A percentile compares a stretch with the other conserved stretches of the same genome.
Conservation (phyloP, 140 eudicot species). For the Senecio squalidus region DNA sequence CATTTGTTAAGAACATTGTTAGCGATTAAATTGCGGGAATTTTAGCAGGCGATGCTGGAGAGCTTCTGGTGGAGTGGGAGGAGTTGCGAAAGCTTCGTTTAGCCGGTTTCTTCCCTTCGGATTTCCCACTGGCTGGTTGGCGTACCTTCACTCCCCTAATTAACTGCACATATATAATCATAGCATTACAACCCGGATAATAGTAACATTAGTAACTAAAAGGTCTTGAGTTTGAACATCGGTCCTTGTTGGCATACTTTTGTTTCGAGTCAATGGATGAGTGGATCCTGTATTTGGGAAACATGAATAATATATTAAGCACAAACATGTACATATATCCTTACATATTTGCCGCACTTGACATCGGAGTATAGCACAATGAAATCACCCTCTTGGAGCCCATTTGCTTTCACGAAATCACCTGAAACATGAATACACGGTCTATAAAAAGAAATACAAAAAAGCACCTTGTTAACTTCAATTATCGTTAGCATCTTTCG, state of each 20-base stretch:
- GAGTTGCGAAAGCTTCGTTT: slow-evolving; percentile 47
- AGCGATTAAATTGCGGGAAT: slow-evolving; percentile 17
- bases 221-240: not conserved
- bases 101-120: slow-evolving; percentile 51
- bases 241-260: not conserved
- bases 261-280: not conserved
- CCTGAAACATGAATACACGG: slow-evolving; percentile 31
- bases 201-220: not conserved
- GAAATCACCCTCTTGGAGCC: slow-evolving; percentile 97
- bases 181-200: not conserved
- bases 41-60: slow-evolving; percentile 36
- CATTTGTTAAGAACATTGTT: slow-evolving; percentile 11
- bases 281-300: not conserved
- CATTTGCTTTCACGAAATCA: slow-evolving; percentile 81
- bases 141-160: slow-evolving; percentile 96
- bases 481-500: too few relatives aligned
- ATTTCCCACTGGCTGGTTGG: slow-evolving; percentile 45
- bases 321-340: slow-evolving; percentile 9
- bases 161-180: slow-evolving; percentile 33
- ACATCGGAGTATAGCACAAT: slow-evolving; percentile 87
- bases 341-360: slow-evolving; percentile 90
- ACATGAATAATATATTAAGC: not conserved
- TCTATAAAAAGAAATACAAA: not conserved
- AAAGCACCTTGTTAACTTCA: too few relatives aligned
- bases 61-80: slow-evolving; percentile 26